A percentile compares a stretch with the other conserved stretches of the same genome.
Evolutionary conservation across 192 early-diverging fungal species (phyloP).

Genomic region (Phycomyces blakesleeanus): DNA sequence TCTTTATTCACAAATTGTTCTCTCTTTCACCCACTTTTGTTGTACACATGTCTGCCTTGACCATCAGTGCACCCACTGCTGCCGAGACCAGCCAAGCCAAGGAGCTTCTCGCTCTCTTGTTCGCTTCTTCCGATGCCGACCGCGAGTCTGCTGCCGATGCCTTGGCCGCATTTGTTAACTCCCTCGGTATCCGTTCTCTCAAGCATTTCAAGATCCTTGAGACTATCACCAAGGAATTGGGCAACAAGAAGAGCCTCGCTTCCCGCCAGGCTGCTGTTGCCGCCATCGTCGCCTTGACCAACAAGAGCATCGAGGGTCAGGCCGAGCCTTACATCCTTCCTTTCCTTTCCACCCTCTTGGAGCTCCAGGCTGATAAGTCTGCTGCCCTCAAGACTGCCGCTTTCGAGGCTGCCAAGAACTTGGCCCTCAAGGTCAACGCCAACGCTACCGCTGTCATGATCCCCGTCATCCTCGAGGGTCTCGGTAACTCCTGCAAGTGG

Average conservation of each 20-base stretch:
- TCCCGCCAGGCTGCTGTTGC: slow-evolving; percentile 4
- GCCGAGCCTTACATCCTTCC: slow-evolving; percentile 71
- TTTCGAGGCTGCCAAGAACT: slow-evolving; percentile 34
- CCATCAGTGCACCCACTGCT: slow-evolving; percentile 15
- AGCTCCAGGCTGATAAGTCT: slow-evolving; percentile 55
- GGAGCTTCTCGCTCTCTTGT: slow-evolving; percentile 24
- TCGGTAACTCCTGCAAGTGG: slow-evolving; percentile 76
- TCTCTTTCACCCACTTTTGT: background rate
- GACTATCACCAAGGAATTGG: slow-evolving; percentile 53
- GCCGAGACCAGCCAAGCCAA: slow-evolving; percentile 25
- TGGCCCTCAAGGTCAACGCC: slow-evolving; percentile 40
- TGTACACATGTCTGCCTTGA: slow-evolving; percentile 14
- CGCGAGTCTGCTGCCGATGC: slow-evolving; percentile 24
- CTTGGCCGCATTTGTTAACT: slow-evolving; percentile 29
- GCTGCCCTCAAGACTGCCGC: slow-evolving; percentile 35
- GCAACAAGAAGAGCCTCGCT: slow-evolving; percentile 64
- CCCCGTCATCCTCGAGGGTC: slow-evolving; percentile 56
- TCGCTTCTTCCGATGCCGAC: slow-evolving; percentile 11
- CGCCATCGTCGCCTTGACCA: slow-evolving; percentile 31
- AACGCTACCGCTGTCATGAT: slow-evolving; percentile 51
- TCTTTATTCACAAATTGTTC: background rate
- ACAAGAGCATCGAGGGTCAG: slow-evolving; percentile 51
- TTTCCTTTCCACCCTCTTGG: slow-evolving; percentile 61
- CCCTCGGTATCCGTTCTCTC: slow-evolving; percentile 59
- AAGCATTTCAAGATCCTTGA: slow-evolving; percentile 59